phyloP scores from a whole-genome alignment of 106 monocot species.

The Acorus gramineus region DNA sequence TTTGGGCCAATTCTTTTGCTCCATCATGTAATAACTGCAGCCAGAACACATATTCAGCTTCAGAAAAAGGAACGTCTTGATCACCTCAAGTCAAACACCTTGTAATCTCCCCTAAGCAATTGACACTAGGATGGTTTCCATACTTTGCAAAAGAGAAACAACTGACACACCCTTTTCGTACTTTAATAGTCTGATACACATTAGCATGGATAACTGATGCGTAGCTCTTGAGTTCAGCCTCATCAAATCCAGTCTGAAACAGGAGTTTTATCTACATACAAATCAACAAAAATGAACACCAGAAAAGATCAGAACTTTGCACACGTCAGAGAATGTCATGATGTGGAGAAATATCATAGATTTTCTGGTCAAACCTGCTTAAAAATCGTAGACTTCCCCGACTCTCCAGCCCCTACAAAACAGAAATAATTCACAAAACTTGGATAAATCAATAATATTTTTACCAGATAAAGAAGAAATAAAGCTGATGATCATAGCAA shows the following conservation, averaged over 20 bases:
- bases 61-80: background rate
- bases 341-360: background rate
- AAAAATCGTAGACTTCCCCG: conserved; percentile 98
- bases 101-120: background rate
- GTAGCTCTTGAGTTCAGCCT: conserved; percentile 82
- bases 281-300: conserved; percentile 6
- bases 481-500: no score
- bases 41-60: conserved; percentile 15
- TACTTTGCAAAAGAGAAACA: conserved; percentile 34
- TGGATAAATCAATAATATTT: background rate
- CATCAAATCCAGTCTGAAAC: conserved; percentile 92
- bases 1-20: conserved; percentile 71
- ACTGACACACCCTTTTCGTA: conserved; percentile 87
- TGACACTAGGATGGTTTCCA: conserved; percentile 9
- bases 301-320: conserved; percentile 1
- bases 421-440: conserved; percentile 4
- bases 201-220: conserved; percentile 90
- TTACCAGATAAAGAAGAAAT: background rate
- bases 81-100: background rate
- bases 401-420: conserved; percentile 86
- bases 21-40: conserved; percentile 83
- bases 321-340: background rate
- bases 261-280: conserved; percentile 84
- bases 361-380: conserved; percentile 53
- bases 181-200: conserved; percentile 99